Evolutionary conservation across 1,284 basidiomycete species (phyloP).

Genomic region (Cryptococcus floricola): DNA sequence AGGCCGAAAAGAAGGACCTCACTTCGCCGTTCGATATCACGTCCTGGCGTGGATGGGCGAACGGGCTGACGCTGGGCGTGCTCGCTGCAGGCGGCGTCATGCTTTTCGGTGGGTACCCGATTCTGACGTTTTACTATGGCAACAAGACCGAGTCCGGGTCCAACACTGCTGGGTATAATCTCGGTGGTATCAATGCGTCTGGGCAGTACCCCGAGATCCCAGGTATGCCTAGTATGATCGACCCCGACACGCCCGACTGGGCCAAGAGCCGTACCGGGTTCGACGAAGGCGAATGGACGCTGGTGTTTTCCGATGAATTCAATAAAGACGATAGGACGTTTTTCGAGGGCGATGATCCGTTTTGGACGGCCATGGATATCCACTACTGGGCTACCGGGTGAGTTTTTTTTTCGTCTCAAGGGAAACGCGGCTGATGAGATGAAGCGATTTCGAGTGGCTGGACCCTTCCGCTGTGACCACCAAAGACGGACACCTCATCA

Average conservation of each 20-base stretch:
- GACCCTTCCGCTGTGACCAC: conserved; percentile 80
- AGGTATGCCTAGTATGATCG: conserved; percentile 61
- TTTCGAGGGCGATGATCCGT: conserved; percentile 53
- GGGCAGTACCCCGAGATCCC: conserved; percentile 59
- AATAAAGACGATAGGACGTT: conserved; percentile 59
- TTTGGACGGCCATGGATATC: conserved; percentile 50
- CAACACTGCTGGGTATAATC: conserved; percentile 54
- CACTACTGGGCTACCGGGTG: conserved; percentile 49
- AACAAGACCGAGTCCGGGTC: conserved; percentile 26
- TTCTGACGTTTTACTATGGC: conserved; percentile 58
- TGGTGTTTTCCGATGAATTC: conserved; percentile 86
- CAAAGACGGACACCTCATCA: conserved; percentile 68
- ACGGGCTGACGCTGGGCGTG: conserved; percentile 56
- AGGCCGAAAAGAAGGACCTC: conserved; percentile 28
- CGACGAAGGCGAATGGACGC: conserved; percentile 62
- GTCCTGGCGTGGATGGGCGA: conserved; percentile 48
- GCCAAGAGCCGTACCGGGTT: conserved; percentile 61
- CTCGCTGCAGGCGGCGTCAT: conserved; percentile 52
- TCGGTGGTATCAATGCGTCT: conserved; percentile 70
- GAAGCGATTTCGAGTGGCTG: conserved; percentile 53
- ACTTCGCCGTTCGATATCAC: conserved; percentile 49
- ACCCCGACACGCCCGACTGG: conserved; percentile 60
- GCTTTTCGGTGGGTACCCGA: conserved; percentile 76
- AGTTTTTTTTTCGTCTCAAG: neutral
- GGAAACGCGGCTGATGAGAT: neutral